Base-by-base conservation (phyloP, 148 eudicot genomes). In the Dianthus caryophyllus region DNA sequence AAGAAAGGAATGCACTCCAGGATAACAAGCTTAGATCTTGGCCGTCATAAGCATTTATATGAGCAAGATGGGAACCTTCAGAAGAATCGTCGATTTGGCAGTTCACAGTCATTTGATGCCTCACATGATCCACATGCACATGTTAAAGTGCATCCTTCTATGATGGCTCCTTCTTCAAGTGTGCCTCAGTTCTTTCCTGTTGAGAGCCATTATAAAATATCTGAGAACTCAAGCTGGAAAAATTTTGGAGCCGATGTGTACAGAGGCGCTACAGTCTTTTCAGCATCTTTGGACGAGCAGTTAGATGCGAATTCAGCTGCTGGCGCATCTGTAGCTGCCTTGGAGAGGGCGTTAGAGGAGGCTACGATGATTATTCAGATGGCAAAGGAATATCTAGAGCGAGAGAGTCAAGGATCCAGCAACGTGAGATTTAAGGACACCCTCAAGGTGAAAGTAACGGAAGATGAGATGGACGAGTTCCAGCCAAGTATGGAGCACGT, bases 281-380 rank as follows among this genome's bases (percentile, higher is more conserved):
- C 81, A 29, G 67, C 87, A 49, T 72, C 65, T 50, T 80, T 84
- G 48, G 90, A 80, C 68, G 96, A 88, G 67, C 96, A 88, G 55
- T 72, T 84, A 65, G 93, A 86, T 74, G 79, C 73, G 72, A 86
- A 95, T 74, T 95, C 99, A 66, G 85, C 75, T 44, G 98, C 96
- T 67, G 96, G 87, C 65, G 73, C 75, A 59, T 86, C 89, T 79
- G 93, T 82, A 66, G 89, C 88, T 46, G 83, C 92, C 57, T 78
- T 95, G 78, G 86, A 84, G 80, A 81, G 81, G 70, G 99, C 96
- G 26, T 73, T 95, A 51, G 85, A 85, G 70, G 84, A 88, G 80
- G 99, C 99, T 68, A 86, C 91, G 77, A 82, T 77, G 77, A 82
- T 79, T 70, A 86, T 95, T 75, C 85, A 87, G 57, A 71, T 84